Conservation (phyloP, 306 rosid genomes). For the Malus sylvestris region DNA sequence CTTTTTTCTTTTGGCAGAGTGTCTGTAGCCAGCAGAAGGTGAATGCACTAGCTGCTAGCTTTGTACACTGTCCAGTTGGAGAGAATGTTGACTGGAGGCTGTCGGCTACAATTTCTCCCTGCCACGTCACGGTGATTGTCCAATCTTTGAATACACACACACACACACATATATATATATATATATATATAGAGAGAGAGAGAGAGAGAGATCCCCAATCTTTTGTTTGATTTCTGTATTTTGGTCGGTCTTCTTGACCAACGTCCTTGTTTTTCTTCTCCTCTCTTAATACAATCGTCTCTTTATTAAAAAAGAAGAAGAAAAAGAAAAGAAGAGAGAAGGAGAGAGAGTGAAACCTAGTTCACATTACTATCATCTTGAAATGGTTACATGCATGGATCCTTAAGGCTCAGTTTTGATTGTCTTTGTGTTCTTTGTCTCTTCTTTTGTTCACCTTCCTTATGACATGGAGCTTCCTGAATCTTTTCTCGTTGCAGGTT, state of each 20-base stretch:
- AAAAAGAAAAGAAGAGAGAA: too few relatives aligned
- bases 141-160: not conserved
- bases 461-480: constrained; percentile 3
- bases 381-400: not conserved
- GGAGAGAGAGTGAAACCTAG: constrained; percentile 1
- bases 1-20: constrained; percentile 43
- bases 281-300: too few relatives aligned
- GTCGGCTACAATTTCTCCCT: constrained; percentile 90
- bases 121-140: constrained; percentile 81
- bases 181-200: too few relatives aligned
- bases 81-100: constrained; percentile 94
- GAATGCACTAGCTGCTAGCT: constrained; percentile 86
- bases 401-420: not conserved
- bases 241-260: too few relatives aligned
- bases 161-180: too few relatives aligned
- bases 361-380: not conserved
- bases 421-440: not conserved
- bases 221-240: too few relatives aligned
- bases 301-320: too few relatives aligned
- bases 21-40: constrained; percentile 78
- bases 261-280: too few relatives aligned
- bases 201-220: not conserved
- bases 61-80: constrained; percentile 79
- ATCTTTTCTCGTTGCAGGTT: constrained; percentile 41
- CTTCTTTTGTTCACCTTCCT: not conserved